Base-by-base conservation (phyloP, 2,329 filamentous ascomycete species). In the Sporothrix dimorphospora region DNA sequence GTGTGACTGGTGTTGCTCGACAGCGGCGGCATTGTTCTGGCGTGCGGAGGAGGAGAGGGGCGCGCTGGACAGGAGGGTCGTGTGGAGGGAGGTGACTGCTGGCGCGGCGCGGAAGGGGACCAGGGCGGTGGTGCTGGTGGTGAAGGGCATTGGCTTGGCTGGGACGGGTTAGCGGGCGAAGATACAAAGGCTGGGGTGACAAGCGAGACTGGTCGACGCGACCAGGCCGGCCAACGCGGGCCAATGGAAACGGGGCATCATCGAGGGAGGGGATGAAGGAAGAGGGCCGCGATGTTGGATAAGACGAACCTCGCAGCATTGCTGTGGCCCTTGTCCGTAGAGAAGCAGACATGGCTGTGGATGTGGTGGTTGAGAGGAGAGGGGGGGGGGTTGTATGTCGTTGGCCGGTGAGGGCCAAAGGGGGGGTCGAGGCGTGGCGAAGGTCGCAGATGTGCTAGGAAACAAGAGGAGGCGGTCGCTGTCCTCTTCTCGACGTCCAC, bases 21-120 rank as follows among this genome's bases (percentile, higher is more conserved):
- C 82, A 72, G 88, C 78, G 74, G 85, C 83, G 69, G 86, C 86
- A 74, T 91, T 91, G 79, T 89, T 84, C 76, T 88, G 91, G 78
- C 88, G 86, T 73, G 88, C 84, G 66, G 89, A 89, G 75, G 87
- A 89, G 69, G 91, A 91, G 77, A 93, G 86, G 77, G 89, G 88
- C 75, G 87, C 85, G 38, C 38, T 45, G 78, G 87, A 86, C 78
- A 87, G 85, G 81, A 90, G 87, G 81, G 90, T 88, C 19, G 63
- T 27, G 76, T 90, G 88, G 45, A 74, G 45, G 72, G 72, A 55
- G 53, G 74, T 55, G 66, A 65, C 38, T 66, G 68, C 70, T 57
- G 69, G 71, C 59, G 87, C 85, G 72, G 87, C 86, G 81, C 91
- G 87, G 81, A 91, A 88, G 75, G 91, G 89, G 73, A 91, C 80